Conservation (phyloP, 176 grass and related monocot genomes). For the Rhynchospora tenuis region DNA sequence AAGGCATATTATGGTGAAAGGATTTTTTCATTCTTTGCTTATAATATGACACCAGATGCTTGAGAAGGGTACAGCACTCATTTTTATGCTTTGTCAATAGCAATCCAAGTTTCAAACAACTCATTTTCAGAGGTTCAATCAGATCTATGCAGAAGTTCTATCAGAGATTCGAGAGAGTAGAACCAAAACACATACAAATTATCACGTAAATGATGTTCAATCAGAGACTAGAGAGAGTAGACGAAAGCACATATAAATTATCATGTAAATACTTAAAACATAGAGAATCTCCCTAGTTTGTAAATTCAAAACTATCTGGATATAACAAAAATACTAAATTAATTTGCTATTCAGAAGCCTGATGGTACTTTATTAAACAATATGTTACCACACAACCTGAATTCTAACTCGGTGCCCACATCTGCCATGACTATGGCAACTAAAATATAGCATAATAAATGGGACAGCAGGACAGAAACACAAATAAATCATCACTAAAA, state of each 20-base stretch:
- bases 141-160: background rate
- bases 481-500: too few species aligned
- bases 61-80: background rate
- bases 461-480: too few species aligned
- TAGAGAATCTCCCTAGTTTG: background rate
- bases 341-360: background rate
- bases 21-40: background rate
- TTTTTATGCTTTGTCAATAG: background rate
- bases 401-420: background rate
- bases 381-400: background rate
- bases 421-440: background rate
- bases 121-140: background rate
- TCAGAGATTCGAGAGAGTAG: background rate
- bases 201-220: background rate
- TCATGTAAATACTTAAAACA: too few species aligned
- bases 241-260: too few species aligned
- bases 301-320: background rate
- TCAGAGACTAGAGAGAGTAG: too few species aligned
- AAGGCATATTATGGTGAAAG: background rate
- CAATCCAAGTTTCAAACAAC: background rate
- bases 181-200: background rate
- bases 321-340: background rate
- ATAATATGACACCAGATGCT: background rate
- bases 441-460: background rate
- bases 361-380: background rate